A percentile compares a stretch with the other conserved stretches of the same genome.
Evolutionary conservation across 495 filamentous ascomycete genomes (phyloP).

Genomic region (Lophium mytilinum): DNA sequence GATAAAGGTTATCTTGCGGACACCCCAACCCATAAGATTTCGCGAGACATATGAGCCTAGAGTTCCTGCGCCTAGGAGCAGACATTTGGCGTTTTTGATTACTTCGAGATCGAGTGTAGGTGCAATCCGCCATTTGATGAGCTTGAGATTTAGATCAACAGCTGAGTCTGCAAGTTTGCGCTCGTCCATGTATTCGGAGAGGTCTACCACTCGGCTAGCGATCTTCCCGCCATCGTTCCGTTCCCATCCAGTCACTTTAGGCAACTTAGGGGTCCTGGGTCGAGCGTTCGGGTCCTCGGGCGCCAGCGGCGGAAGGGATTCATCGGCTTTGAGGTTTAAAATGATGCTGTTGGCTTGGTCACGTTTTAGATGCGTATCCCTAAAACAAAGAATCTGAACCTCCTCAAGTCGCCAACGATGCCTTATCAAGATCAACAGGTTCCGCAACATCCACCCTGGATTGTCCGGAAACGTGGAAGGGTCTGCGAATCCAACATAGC

Average conservation of each 20-base stretch:
- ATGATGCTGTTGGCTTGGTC: constrained; percentile 75
- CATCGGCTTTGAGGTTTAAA: constrained; percentile 54
- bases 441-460: constrained; percentile 88
- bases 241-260: constrained; percentile 93
- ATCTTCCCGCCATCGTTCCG: constrained; percentile 69
- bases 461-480: constrained; percentile 80
- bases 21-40: constrained; percentile 90
- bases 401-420: constrained; percentile 69
- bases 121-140: constrained; percentile 97
- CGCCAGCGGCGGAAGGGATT: constrained; percentile 21
- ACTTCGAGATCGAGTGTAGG: constrained; percentile 78
- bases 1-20: constrained; percentile 92
- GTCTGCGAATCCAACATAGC: constrained; percentile 80
- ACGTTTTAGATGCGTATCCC: constrained; percentile 66
- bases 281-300: constrained; percentile 5
- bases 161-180: constrained; percentile 79
- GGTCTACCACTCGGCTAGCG: constrained; percentile 62
- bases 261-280: constrained; percentile 45
- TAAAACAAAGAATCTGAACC: constrained; percentile 83
- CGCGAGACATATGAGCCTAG: constrained; percentile 88
- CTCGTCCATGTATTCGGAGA: constrained; percentile 90
- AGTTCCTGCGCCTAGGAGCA: constrained; percentile 91
- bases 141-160: constrained; percentile 94
- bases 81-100: constrained; percentile 84
- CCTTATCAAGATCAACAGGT: constrained; percentile 77